Evolutionary conservation across 2,329 filamentous ascomycete genomes (phyloP).

Genomic region (Sclerotinia subarctica): DNA sequence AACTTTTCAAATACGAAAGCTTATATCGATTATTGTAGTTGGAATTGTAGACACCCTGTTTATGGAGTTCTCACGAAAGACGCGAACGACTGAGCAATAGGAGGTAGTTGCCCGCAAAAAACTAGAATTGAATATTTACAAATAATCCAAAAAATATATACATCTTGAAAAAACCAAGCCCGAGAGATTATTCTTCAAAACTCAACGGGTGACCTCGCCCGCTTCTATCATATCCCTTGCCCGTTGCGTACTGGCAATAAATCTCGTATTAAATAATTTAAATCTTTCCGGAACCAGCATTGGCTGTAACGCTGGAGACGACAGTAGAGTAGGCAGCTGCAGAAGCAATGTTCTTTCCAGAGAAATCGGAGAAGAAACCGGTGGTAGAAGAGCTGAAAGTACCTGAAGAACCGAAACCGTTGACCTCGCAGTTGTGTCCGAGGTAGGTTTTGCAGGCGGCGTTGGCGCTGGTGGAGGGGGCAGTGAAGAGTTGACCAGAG

Average conservation of each 20-base stretch:
- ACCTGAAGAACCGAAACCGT: constrained; percentile 35
- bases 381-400: constrained; percentile 34
- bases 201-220: not conserved
- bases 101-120: not conserved
- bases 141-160: not conserved
- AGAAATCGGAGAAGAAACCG: constrained; percentile 37
- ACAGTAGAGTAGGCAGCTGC: constrained; percentile 27
- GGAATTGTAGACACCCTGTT: too few relatives aligned
- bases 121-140: constrained; percentile 4
- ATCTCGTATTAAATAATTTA: not conserved
- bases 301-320: constrained; percentile 1
- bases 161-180: not conserved
- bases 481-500: constrained; percentile 25
- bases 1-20: too few relatives aligned
- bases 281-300: constrained; percentile 5
- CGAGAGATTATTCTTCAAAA: not conserved
- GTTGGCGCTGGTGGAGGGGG: constrained; percentile 26
- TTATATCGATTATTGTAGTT: too few relatives aligned
- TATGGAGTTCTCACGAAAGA: not conserved
- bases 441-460: constrained; percentile 27
- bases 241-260: too few relatives aligned
- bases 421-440: constrained; percentile 28
- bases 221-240: not conserved
- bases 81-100: too few relatives aligned
- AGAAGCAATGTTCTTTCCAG: constrained; percentile 35